Conservation (phyloP, 768 basidiomycete genomes). For the Lanmaoa rubissima region DNA sequence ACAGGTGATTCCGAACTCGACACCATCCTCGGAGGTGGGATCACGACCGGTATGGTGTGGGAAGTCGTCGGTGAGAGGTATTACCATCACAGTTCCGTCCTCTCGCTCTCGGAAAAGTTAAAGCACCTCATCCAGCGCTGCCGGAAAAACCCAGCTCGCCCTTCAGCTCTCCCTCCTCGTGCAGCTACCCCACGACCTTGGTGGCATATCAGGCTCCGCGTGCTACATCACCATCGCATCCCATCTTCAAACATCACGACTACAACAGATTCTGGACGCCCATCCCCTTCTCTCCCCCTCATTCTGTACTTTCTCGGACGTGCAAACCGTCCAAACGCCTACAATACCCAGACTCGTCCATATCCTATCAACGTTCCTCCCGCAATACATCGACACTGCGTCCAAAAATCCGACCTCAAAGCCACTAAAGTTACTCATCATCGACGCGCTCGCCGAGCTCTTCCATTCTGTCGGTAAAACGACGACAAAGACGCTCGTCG, state of each 20-base stretch:
- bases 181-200: slow-evolving; percentile 59
- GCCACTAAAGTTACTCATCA: slow-evolving; percentile 75
- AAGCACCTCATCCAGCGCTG: slow-evolving; percentile 53
- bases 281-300: slow-evolving; percentile 47
- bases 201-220: slow-evolving; percentile 63
- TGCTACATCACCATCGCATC: slow-evolving; percentile 80
- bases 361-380: slow-evolving; percentile 54
- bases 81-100: not conserved
- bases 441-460: slow-evolving; percentile 87
- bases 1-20: slow-evolving; percentile 78
- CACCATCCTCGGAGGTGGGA: slow-evolving; percentile 70
- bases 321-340: slow-evolving; percentile 61
- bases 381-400: slow-evolving; percentile 44
- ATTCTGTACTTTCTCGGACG: slow-evolving; percentile 48
- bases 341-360: slow-evolving; percentile 54
- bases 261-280: slow-evolving; percentile 60
- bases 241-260: slow-evolving; percentile 61
- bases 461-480: slow-evolving; percentile 67
- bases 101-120: slow-evolving; percentile 1
- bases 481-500: slow-evolving; percentile 58
- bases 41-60: slow-evolving; percentile 78
- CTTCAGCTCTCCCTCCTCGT: slow-evolving; percentile 79
- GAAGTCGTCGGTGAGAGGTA: slow-evolving; percentile 91
- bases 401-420: slow-evolving; percentile 34
- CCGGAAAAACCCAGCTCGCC: slow-evolving; percentile 93